Evolutionary conservation across 257 asterid species (phyloP), one percentile per base, ranked within the genome.

Genomic region (Prunella vulgaris): DNA sequence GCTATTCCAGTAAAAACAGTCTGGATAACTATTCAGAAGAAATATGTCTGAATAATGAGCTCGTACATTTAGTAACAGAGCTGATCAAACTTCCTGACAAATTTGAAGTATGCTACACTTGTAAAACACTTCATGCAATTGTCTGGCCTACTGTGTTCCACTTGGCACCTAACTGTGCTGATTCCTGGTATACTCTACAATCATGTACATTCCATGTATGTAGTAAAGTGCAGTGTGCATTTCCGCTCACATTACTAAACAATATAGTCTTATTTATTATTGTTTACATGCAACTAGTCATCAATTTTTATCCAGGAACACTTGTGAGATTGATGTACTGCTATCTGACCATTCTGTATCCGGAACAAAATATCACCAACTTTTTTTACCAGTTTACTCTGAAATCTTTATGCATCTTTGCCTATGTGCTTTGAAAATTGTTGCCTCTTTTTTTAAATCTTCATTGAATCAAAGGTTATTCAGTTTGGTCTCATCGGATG

Each of bases 51-150:
- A 86, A 74, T 71, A 85, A 71, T 70, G 86, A 83, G 79, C 88
- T 87, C 17, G 72, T 86, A 80, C 81, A 74, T 60, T 83, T 83
- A 56, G 88, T 84, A 33, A 77, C 71, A 68, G 85, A 86, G 73
- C 82, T 94, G 52, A 82, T 91, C 69, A 75, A 84, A 72, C 84
- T 82, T 71, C 97, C 96, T 60, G 96, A 90, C 73, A 93, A 88
- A 71, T 69, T 74, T 57, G 97, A 90, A 92, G 96, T 93, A 74
- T 60, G 73, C 27, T 59, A 54, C 59, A 59, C 51, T n/a, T n/a
- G n/a, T n/a, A n/a, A n/a, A 42, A 69, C 60, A 73, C 37, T 57
- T 46, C 42, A 57, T 54, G 63, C 67, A 27, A 74, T 64, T 20
- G 25, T 65, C 18, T 35, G 40, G 54, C 30, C 12, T 53, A 14